A percentile compares a stretch with the other conserved stretches of the same genome.
Conservation (phyloP, 2,329 filamentous ascomycete species). For the Leptoxyphium fumago region DNA sequence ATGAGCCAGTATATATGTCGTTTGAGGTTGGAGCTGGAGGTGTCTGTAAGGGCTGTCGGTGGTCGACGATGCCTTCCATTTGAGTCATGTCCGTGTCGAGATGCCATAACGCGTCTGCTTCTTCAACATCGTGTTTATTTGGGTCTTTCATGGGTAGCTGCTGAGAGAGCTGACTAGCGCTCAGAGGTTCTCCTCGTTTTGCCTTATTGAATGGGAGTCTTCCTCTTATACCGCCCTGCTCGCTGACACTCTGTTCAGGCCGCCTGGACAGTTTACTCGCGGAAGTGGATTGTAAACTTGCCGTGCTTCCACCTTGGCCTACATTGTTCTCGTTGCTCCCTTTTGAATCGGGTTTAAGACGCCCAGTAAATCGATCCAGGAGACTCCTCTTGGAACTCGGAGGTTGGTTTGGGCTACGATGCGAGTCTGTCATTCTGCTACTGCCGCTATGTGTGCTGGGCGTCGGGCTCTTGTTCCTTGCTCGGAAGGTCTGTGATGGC, state of each 20-base stretch:
- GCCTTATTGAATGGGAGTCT: conserved; percentile 38
- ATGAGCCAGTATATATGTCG: conserved; percentile 35
- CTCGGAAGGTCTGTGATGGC: conserved; percentile 37
- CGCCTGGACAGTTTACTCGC: background rate
- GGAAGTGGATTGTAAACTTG: background rate
- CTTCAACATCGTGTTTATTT: conserved; percentile 16
- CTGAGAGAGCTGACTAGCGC: conserved; percentile 8
- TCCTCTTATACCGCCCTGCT: conserved; percentile 11
- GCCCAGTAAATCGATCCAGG: conserved; percentile 38
- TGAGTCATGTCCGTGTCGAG: conserved; percentile 80
- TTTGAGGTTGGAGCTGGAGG: conserved; percentile 36
- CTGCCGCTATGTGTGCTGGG: conserved; percentile 55
- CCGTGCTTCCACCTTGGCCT: background rate
- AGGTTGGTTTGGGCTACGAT: conserved; percentile 36
- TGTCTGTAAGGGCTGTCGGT: conserved; percentile 48
- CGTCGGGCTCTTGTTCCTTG: conserved; percentile 65
- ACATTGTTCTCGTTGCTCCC: conserved; percentile 1
- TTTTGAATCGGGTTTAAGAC: conserved; percentile 30
- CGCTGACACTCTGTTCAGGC: conserved; percentile 1
- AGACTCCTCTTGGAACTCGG: conserved; percentile 32
- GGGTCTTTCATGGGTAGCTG: conserved; percentile 28
- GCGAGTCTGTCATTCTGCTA: conserved; percentile 33
- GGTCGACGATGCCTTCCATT: conserved; percentile 77
- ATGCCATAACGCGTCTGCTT: conserved; percentile 44
- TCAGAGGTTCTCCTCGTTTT: conserved; percentile 31